Evolutionary conservation across 768 basidiomycete species (phyloP).

Genomic region (Pulveroboletus frians): DNA sequence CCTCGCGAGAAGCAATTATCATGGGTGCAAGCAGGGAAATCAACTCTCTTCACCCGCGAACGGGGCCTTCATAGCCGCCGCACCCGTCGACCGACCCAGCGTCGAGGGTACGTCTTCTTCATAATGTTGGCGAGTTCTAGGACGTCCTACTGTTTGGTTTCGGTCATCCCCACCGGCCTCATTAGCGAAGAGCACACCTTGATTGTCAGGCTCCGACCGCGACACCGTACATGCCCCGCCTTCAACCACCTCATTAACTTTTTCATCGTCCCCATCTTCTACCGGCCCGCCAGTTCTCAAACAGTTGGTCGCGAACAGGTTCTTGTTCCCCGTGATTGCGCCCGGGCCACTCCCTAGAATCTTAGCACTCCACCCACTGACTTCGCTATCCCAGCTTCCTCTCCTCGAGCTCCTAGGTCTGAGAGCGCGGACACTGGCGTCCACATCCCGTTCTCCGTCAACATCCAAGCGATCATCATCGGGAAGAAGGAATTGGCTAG

Average conservation of each 20-base stretch:
- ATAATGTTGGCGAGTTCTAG: constrained; percentile 4
- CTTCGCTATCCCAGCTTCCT: constrained; percentile 90
- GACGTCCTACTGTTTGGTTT: constrained; percentile 2
- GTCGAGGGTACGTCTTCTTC: constrained; percentile 23
- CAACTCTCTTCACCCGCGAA: constrained; percentile 2
- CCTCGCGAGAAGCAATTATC: neutral
- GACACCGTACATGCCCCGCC: constrained; percentile 11
- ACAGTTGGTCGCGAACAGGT: constrained; percentile 58
- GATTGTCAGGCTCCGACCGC: constrained; percentile 4
- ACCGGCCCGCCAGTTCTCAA: constrained; percentile 50
- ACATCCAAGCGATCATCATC: constrained; percentile 59
- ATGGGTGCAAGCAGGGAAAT: neutral
- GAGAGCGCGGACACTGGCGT: constrained; percentile 87
- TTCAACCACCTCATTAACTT: constrained; percentile 17
- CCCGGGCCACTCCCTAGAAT: constrained; percentile 45
- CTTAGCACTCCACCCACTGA: constrained; percentile 81
- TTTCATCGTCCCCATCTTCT: constrained; percentile 39
- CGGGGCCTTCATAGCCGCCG: constrained; percentile 11
- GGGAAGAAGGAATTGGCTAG: constrained; percentile 60
- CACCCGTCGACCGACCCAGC: constrained; percentile 25
- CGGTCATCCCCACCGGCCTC: constrained; percentile 2
- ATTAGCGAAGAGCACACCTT: constrained; percentile 1
- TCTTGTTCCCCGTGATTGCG: constrained; percentile 48
- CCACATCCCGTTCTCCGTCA: constrained; percentile 57
- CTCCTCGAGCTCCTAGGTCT: constrained; percentile 79